Evolutionary conservation across 1,284 basidiomycete species (phyloP), one percentile per base, ranked within the genome.

Genomic region (Cystobasidium pallidum): DNA sequence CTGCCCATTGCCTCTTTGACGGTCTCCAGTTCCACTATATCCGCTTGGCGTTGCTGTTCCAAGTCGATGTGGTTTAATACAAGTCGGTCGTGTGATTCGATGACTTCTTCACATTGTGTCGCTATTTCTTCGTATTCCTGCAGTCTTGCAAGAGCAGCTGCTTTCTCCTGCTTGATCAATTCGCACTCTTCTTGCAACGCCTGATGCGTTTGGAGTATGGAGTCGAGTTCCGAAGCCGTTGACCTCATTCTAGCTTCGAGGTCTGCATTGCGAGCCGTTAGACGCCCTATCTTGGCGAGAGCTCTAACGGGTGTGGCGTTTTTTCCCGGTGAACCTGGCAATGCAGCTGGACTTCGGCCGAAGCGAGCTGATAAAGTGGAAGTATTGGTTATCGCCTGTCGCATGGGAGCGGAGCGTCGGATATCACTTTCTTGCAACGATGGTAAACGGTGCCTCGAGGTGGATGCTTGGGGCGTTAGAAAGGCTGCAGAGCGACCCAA

Each of bases 331-430:
- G 41, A 11, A 34, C 47, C 45, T 19, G 43, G 24, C 19, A 21
- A 57, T 19, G 28, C 19, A 34, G 43, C 17, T 21, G 15, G 17
- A 3, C 11, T 3, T 41, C 6, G 15, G 54, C 41, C 32, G 10
- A 49, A 26, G 13, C 41, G 58, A 24, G 28, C 67, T 11, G 45
- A 51, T 30, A 49, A 28, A 11, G 19, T 54, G 11, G 39, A 68
- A 17, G 24, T 51, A 24, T 49, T 32, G 13, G 62, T 51, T 30
- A 36, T 68, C 8, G 67, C 49, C 15, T 19, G n/a, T 45, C 39
- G 54, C 67, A 70, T 61, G 10, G 67, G 67, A 19, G 67, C 67
- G 26, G 67, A 70, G 26, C 30, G 58, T 11, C 39, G 67, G 21
- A 62, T 30, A 13, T 39, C 41, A 41, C 39, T 39, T 28, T 41